Conservation (phyloP, 495 filamentous ascomycete species). For the Neurospora pannonica region DNA sequence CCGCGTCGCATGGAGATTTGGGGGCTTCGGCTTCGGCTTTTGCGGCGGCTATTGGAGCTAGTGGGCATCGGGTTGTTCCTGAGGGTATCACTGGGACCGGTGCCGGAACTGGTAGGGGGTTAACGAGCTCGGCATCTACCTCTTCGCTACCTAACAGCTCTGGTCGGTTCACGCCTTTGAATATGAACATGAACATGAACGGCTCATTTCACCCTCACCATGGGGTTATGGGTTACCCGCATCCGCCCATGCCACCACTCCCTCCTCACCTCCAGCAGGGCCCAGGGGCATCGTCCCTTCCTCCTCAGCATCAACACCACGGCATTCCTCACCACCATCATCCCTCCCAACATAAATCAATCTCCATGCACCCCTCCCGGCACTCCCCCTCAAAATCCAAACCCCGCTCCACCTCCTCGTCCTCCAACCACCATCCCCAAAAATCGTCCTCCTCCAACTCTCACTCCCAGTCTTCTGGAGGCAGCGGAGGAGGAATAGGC, state of each 20-base stretch:
- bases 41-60: neutral
- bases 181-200: neutral
- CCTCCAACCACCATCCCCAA: too few relatives aligned
- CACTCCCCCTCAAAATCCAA: neutral
- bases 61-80: neutral
- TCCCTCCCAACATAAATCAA: neutral
- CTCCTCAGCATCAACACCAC: neutral
- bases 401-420: neutral
- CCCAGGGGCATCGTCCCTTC: neutral
- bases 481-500: constrained; percentile 43
- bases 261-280: neutral
- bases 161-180: neutral
- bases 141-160: neutral
- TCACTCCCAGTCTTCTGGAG: constrained; percentile 1
- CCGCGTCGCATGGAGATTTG: neutral
- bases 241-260: neutral
- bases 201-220: neutral
- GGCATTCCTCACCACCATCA: neutral
- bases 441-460: neutral
- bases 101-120: neutral
- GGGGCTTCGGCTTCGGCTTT: neutral
- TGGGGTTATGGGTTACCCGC: neutral
- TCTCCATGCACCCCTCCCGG: neutral
- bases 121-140: neutral
- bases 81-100: neutral